A percentile compares a stretch with the other conserved stretches of the same genome.
phyloP scores from a whole-genome alignment of 805 yeast genomes.

The Metschnikowia lachancei region DNA sequence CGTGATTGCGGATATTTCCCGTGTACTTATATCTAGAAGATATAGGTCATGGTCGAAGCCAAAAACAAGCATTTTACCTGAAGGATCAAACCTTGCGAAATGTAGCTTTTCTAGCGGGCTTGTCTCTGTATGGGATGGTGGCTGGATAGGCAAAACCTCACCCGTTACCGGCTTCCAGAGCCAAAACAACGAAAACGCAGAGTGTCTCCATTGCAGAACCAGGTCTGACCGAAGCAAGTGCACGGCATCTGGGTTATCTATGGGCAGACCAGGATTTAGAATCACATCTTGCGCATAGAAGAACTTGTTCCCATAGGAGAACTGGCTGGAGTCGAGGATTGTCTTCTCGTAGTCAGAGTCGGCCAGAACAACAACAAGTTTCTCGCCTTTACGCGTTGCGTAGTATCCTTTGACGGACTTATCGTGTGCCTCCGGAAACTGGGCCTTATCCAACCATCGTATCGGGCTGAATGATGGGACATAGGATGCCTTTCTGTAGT shows the following conservation, averaged over 20 bases:
- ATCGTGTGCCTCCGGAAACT: slow-evolving; percentile 27
- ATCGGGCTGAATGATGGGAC: slow-evolving; percentile 13
- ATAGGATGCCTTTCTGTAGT: slow-evolving; percentile 23
- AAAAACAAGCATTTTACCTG: slow-evolving; percentile 52
- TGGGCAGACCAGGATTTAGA: slow-evolving; percentile 40
- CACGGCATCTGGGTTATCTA: slow-evolving; percentile 41
- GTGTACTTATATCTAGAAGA: slow-evolving; percentile 37
- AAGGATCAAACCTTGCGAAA: slow-evolving; percentile 59
- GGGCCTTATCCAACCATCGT: slow-evolving; percentile 31
- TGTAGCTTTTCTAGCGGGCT: slow-evolving; percentile 24
- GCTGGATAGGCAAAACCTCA: slow-evolving; percentile 35
- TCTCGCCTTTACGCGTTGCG: slow-evolving; percentile 18
- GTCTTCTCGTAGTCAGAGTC: slow-evolving; percentile 28
- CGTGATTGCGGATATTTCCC: slow-evolving; percentile 37
- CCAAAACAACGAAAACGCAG: slow-evolving; percentile 39
- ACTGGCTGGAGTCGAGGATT: slow-evolving; percentile 30
- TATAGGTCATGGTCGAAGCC: slow-evolving; percentile 56
- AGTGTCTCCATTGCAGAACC: slow-evolving; percentile 43
- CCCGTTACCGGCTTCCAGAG: slow-evolving; percentile 27
- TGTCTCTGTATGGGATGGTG: slow-evolving; percentile 17
- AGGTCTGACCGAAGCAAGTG: slow-evolving; percentile 57
- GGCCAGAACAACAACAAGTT: slow-evolving; percentile 25
- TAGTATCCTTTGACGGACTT: slow-evolving; percentile 30
- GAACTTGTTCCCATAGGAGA: slow-evolving; percentile 43
- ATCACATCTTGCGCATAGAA: slow-evolving; percentile 30